Percentiles rank a stretch among this genome's conserved stretches.
These are phyloP conservation scores for Pichia sp. DNA, from an alignment of 1,139 yeast species.

Conservation along the genomic window DNA sequence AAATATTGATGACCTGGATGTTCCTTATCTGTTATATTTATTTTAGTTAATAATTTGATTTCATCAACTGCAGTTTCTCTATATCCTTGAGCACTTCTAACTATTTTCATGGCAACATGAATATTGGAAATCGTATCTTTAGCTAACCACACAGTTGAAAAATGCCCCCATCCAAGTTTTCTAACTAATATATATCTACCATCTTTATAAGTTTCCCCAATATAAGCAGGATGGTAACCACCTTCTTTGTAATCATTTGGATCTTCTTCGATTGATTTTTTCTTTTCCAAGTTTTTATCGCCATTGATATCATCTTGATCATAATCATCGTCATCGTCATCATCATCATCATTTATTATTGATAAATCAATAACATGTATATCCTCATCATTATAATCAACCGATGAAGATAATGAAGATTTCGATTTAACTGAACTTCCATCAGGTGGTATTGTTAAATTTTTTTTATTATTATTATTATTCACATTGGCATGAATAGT, in stretches of 20 bases:
- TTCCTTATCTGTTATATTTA: constrained; percentile 42
- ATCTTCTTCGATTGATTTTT: constrained; percentile 50
- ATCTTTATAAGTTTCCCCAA: constrained; percentile 65
- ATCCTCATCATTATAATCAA: constrained; percentile 3
- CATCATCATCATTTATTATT: constrained; percentile 13
- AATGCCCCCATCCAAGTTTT: constrained; percentile 90
- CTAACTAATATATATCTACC: constrained; percentile 62
- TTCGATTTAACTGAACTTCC: background rate
- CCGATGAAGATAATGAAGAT: background rate
- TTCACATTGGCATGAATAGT: too few species aligned
- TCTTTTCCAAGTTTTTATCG: constrained; percentile 12
- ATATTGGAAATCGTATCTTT: constrained; percentile 46
- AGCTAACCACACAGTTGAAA: constrained; percentile 85
- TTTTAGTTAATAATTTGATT: constrained; percentile 51
- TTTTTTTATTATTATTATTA: too few species aligned
- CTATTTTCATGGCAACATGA: constrained; percentile 81
- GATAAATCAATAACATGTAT: constrained; percentile 20
- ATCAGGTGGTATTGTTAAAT: too few species aligned
- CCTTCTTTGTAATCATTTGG: constrained; percentile 68
- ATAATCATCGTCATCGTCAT: constrained; percentile 20
- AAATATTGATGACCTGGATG: constrained; percentile 73
- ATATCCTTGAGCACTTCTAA: constrained; percentile 51
- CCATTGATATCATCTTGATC: constrained; percentile 17
- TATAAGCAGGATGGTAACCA: constrained; percentile 80
- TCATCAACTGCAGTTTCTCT: constrained; percentile 87